Evolutionary conservation across 2,329 filamentous ascomycete genomes (phyloP).

Genomic region (Aspergillus sp.): DNA sequence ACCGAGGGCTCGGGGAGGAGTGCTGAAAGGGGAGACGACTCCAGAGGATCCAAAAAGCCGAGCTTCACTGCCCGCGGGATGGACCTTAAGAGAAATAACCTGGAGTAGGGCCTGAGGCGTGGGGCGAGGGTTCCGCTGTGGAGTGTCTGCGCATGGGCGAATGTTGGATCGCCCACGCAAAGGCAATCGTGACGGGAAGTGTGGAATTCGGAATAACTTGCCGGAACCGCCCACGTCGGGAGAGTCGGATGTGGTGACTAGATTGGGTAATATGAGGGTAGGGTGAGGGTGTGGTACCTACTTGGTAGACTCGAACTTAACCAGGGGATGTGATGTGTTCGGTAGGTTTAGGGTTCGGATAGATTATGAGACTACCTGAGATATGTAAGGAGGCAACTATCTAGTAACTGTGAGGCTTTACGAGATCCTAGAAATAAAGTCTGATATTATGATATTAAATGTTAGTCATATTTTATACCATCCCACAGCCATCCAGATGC

Average conservation of each 20-base stretch:
- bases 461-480: no score
- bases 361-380: no score
- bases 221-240: not conserved
- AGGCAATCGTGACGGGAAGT: not conserved
- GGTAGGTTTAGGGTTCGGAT: no score
- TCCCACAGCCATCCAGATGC: no score
- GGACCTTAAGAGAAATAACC: slow-evolving; percentile 7
- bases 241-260: not conserved
- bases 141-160: not conserved
- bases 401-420: no score
- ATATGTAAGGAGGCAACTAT: no score
- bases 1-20: not conserved
- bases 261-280: no score
- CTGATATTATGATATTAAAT: no score
- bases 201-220: not conserved
- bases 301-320: no score
- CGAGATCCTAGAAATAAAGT: no score
- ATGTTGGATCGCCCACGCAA: not conserved
- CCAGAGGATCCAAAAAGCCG: slow-evolving; percentile 9
- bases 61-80: slow-evolving; percentile 12
- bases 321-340: no score
- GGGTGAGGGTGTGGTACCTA: no score
- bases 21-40: not conserved
- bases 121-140: not conserved
- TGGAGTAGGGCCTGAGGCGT: not conserved